Evolutionary conservation across 1,284 basidiomycete species (phyloP).

Genomic region (Cutaneotrichosporon sp.): DNA sequence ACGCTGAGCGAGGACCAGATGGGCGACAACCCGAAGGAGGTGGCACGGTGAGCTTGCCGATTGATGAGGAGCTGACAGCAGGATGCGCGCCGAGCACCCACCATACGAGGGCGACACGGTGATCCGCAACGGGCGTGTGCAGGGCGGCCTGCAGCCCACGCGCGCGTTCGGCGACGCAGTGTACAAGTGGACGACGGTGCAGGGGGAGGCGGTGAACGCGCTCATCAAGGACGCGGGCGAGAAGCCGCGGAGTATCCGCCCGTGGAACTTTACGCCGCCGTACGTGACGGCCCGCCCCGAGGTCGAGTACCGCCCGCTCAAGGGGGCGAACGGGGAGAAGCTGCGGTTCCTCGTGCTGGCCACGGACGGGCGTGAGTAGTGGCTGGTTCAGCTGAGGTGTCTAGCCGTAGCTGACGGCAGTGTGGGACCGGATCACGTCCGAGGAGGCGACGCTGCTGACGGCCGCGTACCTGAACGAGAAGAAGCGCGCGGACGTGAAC

Average conservation of each 20-base stretch:
- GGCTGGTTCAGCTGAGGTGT: too few relatives aligned
- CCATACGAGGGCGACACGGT: constrained; percentile 75
- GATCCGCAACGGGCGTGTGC: constrained; percentile 79
- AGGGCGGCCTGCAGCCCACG: constrained; percentile 92
- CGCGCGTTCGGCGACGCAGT: constrained; percentile 87
- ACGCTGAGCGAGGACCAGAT: constrained; percentile 95
- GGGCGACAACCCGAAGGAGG: constrained; percentile 83
- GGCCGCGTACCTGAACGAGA: constrained; percentile 74
- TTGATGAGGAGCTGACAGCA: constrained; percentile 42
- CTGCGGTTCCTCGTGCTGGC: constrained; percentile 80
- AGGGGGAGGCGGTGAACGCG: constrained; percentile 71
- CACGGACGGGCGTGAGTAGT: constrained; percentile 77
- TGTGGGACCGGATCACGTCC: constrained; percentile 95
- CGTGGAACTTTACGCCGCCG: constrained; percentile 78
- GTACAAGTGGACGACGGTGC: constrained; percentile 72
- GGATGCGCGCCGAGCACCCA: constrained; percentile 89
- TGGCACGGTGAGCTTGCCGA: constrained; percentile 45
- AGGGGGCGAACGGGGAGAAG: constrained; percentile 40
- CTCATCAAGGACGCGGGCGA: constrained; percentile 66
- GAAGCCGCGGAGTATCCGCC: constrained; percentile 62
- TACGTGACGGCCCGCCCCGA: constrained; percentile 92
- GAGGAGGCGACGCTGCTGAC: constrained; percentile 91
- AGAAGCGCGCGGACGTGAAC: constrained; percentile 54
- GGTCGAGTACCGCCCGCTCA: constrained; percentile 74
- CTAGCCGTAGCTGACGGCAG: constrained; percentile 33